phyloP scores from a whole-genome alignment of 2,329 filamentous ascomycete genomes.

The Penicillium italicum region DNA sequence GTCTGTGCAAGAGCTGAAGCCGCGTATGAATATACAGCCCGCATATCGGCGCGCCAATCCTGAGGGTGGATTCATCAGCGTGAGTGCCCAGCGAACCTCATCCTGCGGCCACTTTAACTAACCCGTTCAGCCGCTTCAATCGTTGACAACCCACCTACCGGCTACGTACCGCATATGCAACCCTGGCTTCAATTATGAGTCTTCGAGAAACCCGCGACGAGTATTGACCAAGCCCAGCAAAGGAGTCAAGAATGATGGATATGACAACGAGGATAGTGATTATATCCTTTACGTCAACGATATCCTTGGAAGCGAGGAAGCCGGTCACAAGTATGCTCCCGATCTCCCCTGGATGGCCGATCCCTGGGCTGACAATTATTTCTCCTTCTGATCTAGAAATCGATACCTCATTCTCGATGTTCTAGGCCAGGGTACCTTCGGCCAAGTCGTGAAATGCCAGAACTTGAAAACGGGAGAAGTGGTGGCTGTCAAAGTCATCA shows the following conservation, averaged over 20 bases:
- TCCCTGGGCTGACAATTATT: constrained; percentile 9
- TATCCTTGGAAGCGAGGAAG: constrained; percentile 94
- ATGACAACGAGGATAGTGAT: constrained; percentile 98
- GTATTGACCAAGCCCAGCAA: constrained; percentile 98
- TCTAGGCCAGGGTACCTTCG: constrained; percentile 93
- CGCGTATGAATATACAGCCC: constrained; percentile 81
- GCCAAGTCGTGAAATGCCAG: constrained; percentile 98
- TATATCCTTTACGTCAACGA: constrained; percentile 99
- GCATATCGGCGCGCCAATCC: constrained; percentile 90
- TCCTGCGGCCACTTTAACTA: constrained; percentile 9
- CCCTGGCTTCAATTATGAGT: constrained; percentile 96
- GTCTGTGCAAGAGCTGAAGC: constrained; percentile 68
- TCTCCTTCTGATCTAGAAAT: constrained; percentile 55
- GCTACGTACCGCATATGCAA: constrained; percentile 98
- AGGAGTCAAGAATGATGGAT: constrained; percentile 96
- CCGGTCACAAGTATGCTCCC: constrained; percentile 79
- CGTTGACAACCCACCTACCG: constrained; percentile 85
- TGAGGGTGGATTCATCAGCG: constrained; percentile 96
- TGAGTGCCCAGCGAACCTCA: constrained; percentile 48
- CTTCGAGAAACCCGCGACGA: constrained; percentile 88
- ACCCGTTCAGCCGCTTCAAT: constrained; percentile 76
- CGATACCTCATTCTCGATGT: constrained; percentile 97
- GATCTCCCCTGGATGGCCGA: background rate
- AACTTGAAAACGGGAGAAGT: constrained; percentile 98
- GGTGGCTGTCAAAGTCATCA: constrained; percentile 97